Conservation (phyloP, 2,329 filamentous ascomycete genomes). For the Atkinsonella hypoxylon region DNA sequence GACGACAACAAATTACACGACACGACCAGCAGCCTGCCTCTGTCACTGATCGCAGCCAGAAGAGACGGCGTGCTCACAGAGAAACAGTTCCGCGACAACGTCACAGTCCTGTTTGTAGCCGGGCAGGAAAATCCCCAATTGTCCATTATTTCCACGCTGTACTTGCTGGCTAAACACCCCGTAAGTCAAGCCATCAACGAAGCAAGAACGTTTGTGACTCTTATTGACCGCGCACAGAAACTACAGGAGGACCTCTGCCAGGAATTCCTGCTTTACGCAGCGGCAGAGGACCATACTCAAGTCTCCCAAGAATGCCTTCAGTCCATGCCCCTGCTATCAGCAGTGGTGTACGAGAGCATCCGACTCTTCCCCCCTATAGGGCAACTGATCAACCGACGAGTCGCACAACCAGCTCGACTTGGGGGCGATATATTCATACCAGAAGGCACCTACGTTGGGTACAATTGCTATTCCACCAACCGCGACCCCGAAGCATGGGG, state of each 20-base stretch:
- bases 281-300: constrained; percentile 2
- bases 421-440: constrained; percentile 21
- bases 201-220: neutral
- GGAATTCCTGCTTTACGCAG: constrained; percentile 16
- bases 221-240: constrained; percentile 6
- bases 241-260: constrained; percentile 19
- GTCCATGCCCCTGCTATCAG: constrained; percentile 28
- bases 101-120: constrained; percentile 27
- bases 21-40: constrained; percentile 7
- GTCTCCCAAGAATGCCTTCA: constrained; percentile 13
- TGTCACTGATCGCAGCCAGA: constrained; percentile 13
- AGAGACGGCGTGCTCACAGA: constrained; percentile 17
- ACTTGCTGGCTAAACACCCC: constrained; percentile 22
- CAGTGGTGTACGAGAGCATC: constrained; percentile 32
- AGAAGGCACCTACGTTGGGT: constrained; percentile 26
- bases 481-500: constrained; percentile 21
- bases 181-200: constrained; percentile 7
- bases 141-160: constrained; percentile 23
- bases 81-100: constrained; percentile 27
- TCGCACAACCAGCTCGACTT: constrained; percentile 12
- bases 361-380: constrained; percentile 36
- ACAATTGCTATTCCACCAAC: constrained; percentile 28
- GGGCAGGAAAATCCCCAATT: constrained; percentile 30
- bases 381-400: constrained; percentile 35
- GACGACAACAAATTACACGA: neutral